These are phyloP conservation scores for Annulohypoxylon maeteangense DNA, from an alignment of 495 filamentous ascomycete genomes.

Conservation along the genomic window DNA sequence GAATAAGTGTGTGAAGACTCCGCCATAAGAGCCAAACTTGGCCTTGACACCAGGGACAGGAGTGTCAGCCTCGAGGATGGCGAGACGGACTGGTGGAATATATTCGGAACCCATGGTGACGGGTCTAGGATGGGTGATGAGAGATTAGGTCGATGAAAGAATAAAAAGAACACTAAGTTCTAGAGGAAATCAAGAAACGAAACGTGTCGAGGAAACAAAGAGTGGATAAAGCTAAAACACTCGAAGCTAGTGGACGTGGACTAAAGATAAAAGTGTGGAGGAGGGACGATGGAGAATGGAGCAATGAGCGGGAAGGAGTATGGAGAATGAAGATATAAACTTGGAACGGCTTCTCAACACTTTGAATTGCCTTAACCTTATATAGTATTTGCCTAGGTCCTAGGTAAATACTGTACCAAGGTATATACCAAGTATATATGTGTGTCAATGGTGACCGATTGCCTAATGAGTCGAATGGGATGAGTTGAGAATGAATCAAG, in stretches of 20 bases:
- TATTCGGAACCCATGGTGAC: constrained; percentile 44
- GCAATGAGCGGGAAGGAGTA: background rate
- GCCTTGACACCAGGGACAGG: constrained; percentile 65
- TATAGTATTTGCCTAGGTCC: background rate
- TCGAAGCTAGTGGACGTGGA: background rate
- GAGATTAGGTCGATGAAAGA: background rate
- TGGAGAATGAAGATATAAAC: background rate
- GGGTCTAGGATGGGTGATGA: background rate
- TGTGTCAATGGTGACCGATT: background rate
- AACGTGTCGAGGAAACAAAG: background rate
- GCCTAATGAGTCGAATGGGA: background rate
- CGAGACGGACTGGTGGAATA: constrained; percentile 72
- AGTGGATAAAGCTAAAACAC: background rate
- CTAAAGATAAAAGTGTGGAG: background rate
- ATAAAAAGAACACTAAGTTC: background rate
- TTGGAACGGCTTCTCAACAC: constrained; percentile 2
- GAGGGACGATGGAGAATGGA: background rate
- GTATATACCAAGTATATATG: no score
- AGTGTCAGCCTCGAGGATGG: constrained; percentile 84
- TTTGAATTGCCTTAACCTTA: background rate
- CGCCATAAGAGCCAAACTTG: constrained; percentile 77
- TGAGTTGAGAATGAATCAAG: constrained; percentile 1
- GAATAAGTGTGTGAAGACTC: constrained; percentile 75
- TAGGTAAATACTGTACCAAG: background rate
- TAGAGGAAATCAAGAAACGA: background rate